Conservation (phyloP, 345 rosid species). For the Pugionium cornutum region DNA sequence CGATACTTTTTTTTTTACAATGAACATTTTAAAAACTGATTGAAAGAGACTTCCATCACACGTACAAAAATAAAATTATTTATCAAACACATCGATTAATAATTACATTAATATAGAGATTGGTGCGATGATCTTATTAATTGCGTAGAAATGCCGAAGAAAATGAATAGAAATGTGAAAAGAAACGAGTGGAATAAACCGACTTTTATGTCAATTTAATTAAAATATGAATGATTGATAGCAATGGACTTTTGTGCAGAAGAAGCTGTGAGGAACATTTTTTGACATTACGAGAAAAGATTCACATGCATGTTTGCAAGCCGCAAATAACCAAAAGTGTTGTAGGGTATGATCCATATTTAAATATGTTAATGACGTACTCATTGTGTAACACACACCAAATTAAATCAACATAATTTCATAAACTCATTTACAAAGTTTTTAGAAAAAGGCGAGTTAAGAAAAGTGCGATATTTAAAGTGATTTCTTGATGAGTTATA, state of each 20-base stretch:
- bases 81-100: no score
- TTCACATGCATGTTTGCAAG: slow-evolving; percentile 50
- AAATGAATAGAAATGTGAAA: neutral
- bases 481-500: no score
- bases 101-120: no score
- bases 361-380: neutral
- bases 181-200: slow-evolving; percentile 20
- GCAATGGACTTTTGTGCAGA: slow-evolving; percentile 51
- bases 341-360: slow-evolving; percentile 28
- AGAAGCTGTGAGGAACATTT: slow-evolving; percentile 46
- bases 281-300: slow-evolving; percentile 30
- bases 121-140: no score
- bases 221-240: slow-evolving; percentile 40
- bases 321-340: slow-evolving; percentile 37
- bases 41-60: no score
- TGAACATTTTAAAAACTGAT: no score
- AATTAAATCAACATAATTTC: neutral
- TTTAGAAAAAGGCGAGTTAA: no score
- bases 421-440: neutral
- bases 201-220: slow-evolving; percentile 24
- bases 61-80: no score
- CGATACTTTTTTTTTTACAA: no score
- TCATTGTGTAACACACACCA: neutral
- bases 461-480: no score
- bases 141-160: no score